phyloP scores from a whole-genome alignment of 2,329 filamentous ascomycete species.

The Byssoonygena ceratinophila region DNA sequence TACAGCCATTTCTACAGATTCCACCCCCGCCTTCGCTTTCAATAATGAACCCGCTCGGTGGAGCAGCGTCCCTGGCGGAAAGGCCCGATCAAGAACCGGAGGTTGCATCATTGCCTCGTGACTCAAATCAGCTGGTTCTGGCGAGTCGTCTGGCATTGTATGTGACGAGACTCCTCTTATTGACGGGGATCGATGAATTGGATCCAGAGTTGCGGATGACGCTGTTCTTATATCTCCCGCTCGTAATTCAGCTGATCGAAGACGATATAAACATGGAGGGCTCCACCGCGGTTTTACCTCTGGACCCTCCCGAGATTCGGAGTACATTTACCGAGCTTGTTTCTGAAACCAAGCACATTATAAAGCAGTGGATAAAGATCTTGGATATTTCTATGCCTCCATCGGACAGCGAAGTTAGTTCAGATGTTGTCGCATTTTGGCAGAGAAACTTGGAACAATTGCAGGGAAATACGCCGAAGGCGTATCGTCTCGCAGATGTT shows the following conservation, averaged over 20 bases:
- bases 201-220: slow-evolving; percentile 27
- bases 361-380: slow-evolving; percentile 36
- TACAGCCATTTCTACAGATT: slow-evolving; percentile 43
- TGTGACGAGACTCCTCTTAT: slow-evolving; percentile 48
- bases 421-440: slow-evolving; percentile 25
- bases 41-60: slow-evolving; percentile 61
- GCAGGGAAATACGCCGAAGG: slow-evolving; percentile 23
- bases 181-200: slow-evolving; percentile 27
- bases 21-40: slow-evolving; percentile 50
- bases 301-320: slow-evolving; percentile 40
- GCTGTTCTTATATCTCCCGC: slow-evolving; percentile 43
- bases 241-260: slow-evolving; percentile 48
- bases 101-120: slow-evolving; percentile 40
- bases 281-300: slow-evolving; percentile 45
- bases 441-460: slow-evolving; percentile 27
- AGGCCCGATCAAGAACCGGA: slow-evolving; percentile 21
- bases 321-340: slow-evolving; percentile 45
- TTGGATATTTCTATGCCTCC: neutral
- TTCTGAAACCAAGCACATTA: slow-evolving; percentile 39
- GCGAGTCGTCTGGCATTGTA: slow-evolving; percentile 68
- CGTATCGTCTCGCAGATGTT: slow-evolving; percentile 33
- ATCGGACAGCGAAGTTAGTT: neutral
- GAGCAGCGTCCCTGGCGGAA: slow-evolving; percentile 55
- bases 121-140: slow-evolving; percentile 59
- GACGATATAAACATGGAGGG: slow-evolving; percentile 50